phyloP scores from a whole-genome alignment of 2,329 filamentous ascomycete genomes.

The Scedosporium aurantiacum region DNA sequence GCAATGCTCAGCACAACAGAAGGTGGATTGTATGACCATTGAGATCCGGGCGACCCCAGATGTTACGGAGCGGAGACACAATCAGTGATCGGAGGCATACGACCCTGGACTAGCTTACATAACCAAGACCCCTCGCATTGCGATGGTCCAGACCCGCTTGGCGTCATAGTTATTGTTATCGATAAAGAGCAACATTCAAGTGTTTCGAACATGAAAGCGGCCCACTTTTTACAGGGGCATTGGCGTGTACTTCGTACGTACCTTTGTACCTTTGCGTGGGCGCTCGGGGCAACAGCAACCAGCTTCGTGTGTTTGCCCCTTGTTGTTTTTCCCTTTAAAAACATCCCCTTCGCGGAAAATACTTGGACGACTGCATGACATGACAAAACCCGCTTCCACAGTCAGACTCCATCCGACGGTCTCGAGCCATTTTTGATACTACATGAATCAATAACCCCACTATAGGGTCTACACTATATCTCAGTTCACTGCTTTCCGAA shows the following conservation, averaged over 20 bases:
- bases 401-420: neutral
- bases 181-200: neutral
- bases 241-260: too few species aligned
- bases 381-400: neutral
- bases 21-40: too few species aligned
- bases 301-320: constrained; percentile 1
- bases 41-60: too few species aligned
- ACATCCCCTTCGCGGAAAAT: neutral
- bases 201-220: too few species aligned
- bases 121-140: too few species aligned
- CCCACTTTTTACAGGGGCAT: neutral
- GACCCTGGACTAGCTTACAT: too few species aligned
- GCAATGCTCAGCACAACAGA: neutral
- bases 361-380: neutral
- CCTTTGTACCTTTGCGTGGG: too few species aligned
- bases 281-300: constrained; percentile 1
- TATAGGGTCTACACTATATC: neutral
- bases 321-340: constrained; percentile 2
- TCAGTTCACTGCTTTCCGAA: neutral
- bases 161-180: neutral
- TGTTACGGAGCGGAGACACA: too few species aligned
- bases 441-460: neutral
- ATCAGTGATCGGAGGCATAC: too few species aligned
- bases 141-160: constrained; percentile 2
- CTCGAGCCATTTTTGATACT: neutral